Conservation (phyloP, 805 yeast genomes). For the Candida parachauliodes region DNA sequence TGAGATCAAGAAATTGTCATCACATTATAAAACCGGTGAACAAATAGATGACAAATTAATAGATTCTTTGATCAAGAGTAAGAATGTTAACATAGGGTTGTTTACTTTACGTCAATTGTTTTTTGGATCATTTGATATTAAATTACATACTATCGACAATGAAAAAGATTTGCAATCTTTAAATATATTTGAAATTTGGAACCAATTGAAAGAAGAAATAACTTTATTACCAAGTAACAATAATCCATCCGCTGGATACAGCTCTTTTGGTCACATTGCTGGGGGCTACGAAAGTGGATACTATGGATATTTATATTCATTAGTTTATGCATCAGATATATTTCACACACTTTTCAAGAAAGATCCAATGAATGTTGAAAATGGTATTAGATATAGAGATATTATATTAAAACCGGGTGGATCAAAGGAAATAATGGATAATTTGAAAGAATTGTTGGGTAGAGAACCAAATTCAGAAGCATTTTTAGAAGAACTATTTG, state of each 20-base stretch:
- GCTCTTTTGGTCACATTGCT: conserved; percentile 74
- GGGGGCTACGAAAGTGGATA: conserved; percentile 86
- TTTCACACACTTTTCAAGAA: conserved; percentile 64
- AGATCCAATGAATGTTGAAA: conserved; percentile 60
- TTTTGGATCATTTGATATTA: conserved; percentile 76
- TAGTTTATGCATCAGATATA: conserved; percentile 82
- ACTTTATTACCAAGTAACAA: conserved; percentile 57
- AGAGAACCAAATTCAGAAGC: conserved; percentile 74
- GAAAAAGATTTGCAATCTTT: conserved; percentile 36
- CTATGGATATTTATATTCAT: conserved; percentile 84
- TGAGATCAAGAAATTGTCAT: conserved; percentile 55
- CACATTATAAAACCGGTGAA: conserved; percentile 62
- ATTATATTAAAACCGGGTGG: conserved; percentile 71
- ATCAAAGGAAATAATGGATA: conserved; percentile 62
- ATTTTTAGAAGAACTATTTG: conserved; percentile 59
- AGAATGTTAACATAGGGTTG: conserved; percentile 74
- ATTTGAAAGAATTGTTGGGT: conserved; percentile 63
- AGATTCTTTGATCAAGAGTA: conserved; percentile 56
- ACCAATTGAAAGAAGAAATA: conserved; percentile 58
- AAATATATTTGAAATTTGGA: conserved; percentile 61
- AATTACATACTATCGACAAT: conserved; percentile 49
- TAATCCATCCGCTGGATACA: conserved; percentile 58
- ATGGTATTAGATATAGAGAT: conserved; percentile 69
- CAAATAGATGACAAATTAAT: conserved; percentile 55
- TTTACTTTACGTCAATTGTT: conserved; percentile 71